A percentile compares a stretch with the other conserved stretches of the same genome.
Evolutionary conservation across 306 rosid genomes (phyloP).

Genomic region (Carpinus fangiana): DNA sequence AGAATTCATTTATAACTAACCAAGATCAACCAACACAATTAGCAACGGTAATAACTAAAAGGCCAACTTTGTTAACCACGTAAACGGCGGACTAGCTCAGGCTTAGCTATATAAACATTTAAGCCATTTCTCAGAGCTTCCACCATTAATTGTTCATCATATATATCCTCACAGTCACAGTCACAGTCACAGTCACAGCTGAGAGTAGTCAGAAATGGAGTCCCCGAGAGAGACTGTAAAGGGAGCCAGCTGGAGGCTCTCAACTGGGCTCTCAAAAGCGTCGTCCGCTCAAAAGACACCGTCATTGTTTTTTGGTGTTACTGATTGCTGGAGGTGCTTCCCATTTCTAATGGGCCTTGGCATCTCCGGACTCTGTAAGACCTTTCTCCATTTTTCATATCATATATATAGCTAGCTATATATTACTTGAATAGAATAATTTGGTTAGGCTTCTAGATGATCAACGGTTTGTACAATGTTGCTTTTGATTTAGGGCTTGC

Average conservation of each 20-base stretch:
- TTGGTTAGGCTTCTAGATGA: too few relatives aligned
- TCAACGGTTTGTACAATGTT: too few relatives aligned
- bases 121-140: too few relatives aligned
- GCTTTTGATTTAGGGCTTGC: too few relatives aligned
- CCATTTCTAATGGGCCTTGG: slow-evolving; percentile 13
- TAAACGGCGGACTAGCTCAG: neutral
- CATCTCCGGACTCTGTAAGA: slow-evolving; percentile 6
- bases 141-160: too few relatives aligned
- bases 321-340: slow-evolving; percentile 21
- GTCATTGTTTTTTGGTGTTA: slow-evolving; percentile 31
- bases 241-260: slow-evolving; percentile 15
- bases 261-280: slow-evolving; percentile 27
- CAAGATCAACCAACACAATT: too few relatives aligned
- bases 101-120: slow-evolving; percentile 1
- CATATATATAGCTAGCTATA: too few relatives aligned
- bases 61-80: neutral
- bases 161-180: too few relatives aligned
- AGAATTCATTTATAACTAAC: too few relatives aligned
- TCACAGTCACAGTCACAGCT: too few relatives aligned
- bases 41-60: neutral
- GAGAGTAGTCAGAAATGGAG: slow-evolving; percentile 2
- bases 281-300: slow-evolving; percentile 22
- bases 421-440: too few relatives aligned
- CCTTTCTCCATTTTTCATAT: too few relatives aligned
- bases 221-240: slow-evolving; percentile 11